Base-by-base conservation (phyloP, 176 grass and related monocot genomes). In the Eleusine coracana region DNA sequence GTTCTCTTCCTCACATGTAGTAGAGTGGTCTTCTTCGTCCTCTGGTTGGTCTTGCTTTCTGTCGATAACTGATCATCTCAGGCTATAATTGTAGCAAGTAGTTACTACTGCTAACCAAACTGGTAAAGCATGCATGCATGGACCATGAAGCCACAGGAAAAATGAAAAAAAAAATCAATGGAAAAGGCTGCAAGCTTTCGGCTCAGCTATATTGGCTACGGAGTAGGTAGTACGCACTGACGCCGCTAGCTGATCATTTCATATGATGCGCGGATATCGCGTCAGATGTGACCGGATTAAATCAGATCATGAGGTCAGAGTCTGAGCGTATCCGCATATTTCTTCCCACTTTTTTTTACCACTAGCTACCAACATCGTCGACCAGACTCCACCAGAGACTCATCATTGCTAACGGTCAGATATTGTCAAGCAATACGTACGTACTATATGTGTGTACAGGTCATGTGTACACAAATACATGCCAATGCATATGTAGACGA, bases 321-420 rank as follows among this genome's bases (percentile, higher is more conserved):
- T 52, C 64, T 62, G 41, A 70, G 50, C 34, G 56, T 73, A 70
- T 88, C 86, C 17, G 55, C 66, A 88, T 67, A 59, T 75, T 36
- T 17, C 44, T 54, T 62, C 10, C 15, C 45, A 17, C 86, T 63
- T 68, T 74, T 68, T 74, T 23, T 56, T 56, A 39, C 44, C 10
- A 65, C 68, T 17, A 79, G 40, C 58, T 63, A 64, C 16, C 75
- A 61, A 37, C 56, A 71, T 69, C 21, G 52, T 82, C 52, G 66
- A 87, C 41, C 18, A 34, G 31, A 39, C 28, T 81, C 49, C 23
- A 62, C 63, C 52, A 64, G 16, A 25, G 16, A 25, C 6, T 40
- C 70, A 64, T 80, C 71, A 45, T 44, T 84, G 71, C 52, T 76
- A 44, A 42, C 18, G 21, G 37, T 21, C 40, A 45, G 27, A 60